Base-by-base conservation (phyloP, 768 basidiomycete species). In the Trametes gibbosa region DNA sequence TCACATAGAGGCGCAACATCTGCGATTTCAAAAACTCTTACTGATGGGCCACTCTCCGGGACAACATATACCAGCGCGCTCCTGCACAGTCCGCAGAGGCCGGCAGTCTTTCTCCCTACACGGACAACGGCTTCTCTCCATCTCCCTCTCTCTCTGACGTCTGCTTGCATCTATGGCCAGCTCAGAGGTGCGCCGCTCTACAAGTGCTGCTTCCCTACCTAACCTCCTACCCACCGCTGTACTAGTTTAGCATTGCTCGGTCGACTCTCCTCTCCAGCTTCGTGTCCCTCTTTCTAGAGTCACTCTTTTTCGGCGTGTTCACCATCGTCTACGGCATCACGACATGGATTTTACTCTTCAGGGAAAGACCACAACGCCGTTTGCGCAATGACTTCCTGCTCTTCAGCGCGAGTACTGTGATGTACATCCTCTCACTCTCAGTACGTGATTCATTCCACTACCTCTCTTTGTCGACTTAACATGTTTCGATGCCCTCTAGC, bases 271-370 rank as follows among this genome's bases (percentile, higher is more conserved):
- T 49, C 25, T 49, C 55, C 5, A 47, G 37, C 9, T 27, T 56
- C 29, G 39, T 49, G 5, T 37, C 55, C 37, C 45, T 56, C 29
- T 56, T 48, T 34, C 19, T 56, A 5, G 47, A 56, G 55, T 29
- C 55, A n/a, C 23, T 56, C 47, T 49, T 49, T 34, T 56, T 56
- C n/a, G 55, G 55, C 13, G 40, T 47, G 1, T 56, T 56, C 27
- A 27, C 39, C 24, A 25, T 56, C 3, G 47, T 42, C 24, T 56
- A 56, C 9, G 55, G 55, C 8, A 23, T 49, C 25, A 41, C 55
- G 5, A 55, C 53, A 32, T 61, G 54, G 53, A 46, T 55, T 16
- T 23, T 61, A 10, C 46, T 60, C 29, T 27, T 35, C 24, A 41
- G 49, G 3, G 37, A 46, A 5, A 27, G 16, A 24, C 25, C 59